Evolutionary conservation across 2,329 filamentous ascomycete species (phyloP).

Genomic region (Exserohilum rostratum): DNA sequence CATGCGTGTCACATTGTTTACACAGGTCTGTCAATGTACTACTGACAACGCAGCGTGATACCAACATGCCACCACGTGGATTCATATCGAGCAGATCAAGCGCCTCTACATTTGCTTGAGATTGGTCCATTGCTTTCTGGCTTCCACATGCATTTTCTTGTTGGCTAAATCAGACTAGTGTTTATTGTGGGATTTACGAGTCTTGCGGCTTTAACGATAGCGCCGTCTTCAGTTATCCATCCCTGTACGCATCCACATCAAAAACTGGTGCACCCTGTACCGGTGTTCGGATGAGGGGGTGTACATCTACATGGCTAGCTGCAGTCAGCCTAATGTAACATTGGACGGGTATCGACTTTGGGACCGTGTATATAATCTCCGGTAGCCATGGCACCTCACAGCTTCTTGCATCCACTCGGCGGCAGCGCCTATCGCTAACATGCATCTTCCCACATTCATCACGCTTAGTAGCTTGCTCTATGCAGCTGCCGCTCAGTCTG

Average conservation of each 20-base stretch:
- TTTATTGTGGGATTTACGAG: neutral
- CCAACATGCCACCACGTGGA: conserved; percentile 1
- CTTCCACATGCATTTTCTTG: neutral
- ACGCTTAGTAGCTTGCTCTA: conserved; percentile 26
- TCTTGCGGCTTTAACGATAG: neutral
- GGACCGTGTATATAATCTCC: conserved; percentile 2
- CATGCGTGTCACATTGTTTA: neutral
- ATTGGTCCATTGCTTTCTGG: neutral
- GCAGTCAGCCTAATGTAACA: neutral
- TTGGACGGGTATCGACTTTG: neutral
- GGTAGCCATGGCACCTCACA: neutral
- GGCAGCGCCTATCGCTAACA: conserved; percentile 10
- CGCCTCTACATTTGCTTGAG: neutral
- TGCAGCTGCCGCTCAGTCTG: conserved; percentile 12
- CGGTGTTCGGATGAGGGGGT: no score
- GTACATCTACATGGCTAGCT: conserved; percentile 2
- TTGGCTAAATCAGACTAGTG: neutral
- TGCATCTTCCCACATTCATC: conserved; percentile 26
- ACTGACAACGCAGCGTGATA: conserved; percentile 3
- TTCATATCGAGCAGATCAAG: neutral
- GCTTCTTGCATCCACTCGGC: neutral
- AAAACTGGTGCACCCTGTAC: no score
- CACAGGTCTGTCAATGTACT: neutral
- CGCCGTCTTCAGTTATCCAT: neutral
- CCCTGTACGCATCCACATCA: neutral